phyloP scores from a whole-genome alignment of 2,329 filamentous ascomycete species.

The Phialophora chinensis region DNA sequence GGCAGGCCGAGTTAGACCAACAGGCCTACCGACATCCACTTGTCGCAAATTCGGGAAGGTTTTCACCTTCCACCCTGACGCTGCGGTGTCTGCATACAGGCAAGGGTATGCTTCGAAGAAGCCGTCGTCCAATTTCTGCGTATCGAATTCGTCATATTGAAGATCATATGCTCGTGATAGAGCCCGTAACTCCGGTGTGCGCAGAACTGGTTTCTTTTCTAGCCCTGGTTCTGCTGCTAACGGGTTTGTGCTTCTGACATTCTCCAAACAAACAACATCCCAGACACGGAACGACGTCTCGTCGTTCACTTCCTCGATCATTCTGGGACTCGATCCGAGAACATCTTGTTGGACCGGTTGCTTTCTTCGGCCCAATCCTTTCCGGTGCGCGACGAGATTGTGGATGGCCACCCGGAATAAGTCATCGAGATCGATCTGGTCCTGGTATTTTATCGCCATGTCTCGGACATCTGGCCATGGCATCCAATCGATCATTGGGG shows the following conservation, averaged over 20 bases:
- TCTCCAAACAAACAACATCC: conserved; percentile 27
- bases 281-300: conserved; percentile 29
- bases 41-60: conserved; percentile 6
- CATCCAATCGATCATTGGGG: conserved; percentile 63
- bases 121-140: conserved; percentile 56
- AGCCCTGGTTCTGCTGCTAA: conserved; percentile 6
- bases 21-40: conserved; percentile 19
- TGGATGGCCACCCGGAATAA: conserved; percentile 28
- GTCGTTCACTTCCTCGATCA: conserved; percentile 2
- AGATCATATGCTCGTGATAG: conserved; percentile 81
- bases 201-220: conserved; percentile 7
- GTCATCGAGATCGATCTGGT: conserved; percentile 29
- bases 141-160: conserved; percentile 89
- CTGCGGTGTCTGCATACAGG: conserved; percentile 23
- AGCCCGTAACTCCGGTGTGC: conserved; percentile 46
- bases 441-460: conserved; percentile 51
- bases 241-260: conserved; percentile 1
- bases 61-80: conserved; percentile 22
- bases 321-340: background rate
- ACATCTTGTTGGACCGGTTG: background rate
- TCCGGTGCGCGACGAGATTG: conserved; percentile 29
- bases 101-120: conserved; percentile 30
- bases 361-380: background rate
- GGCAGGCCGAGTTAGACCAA: conserved; percentile 9
- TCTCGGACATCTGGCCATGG: conserved; percentile 64